Percentiles rank a stretch among this genome's conserved stretches.
phyloP scores from a whole-genome alignment of 1,284 basidiomycete species.

The Ceratobasidium theobromae region DNA sequence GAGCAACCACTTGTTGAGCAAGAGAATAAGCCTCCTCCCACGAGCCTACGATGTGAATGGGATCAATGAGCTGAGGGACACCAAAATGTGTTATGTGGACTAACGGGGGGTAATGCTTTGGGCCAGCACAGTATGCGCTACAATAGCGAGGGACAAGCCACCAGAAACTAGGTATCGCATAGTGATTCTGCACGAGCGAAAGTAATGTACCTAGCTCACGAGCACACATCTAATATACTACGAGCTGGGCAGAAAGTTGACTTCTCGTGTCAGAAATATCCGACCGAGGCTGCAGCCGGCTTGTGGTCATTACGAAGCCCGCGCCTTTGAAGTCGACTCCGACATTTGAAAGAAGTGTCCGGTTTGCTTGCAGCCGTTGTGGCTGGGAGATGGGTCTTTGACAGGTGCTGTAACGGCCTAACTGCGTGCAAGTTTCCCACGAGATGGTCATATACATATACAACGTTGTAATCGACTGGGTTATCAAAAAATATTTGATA shows the following conservation, averaged over 20 bases:
- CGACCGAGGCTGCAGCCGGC: no score
- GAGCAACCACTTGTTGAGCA: conserved; percentile 6
- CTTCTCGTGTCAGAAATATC: no score
- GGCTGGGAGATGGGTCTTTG: no score
- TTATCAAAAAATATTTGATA: no score
- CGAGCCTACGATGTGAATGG: no score
- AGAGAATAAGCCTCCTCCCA: conserved; percentile 27
- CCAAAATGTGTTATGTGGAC: neutral
- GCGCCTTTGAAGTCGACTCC: neutral
- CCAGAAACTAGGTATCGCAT: neutral
- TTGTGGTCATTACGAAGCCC: neutral
- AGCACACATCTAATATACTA: neutral
- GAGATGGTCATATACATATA: no score
- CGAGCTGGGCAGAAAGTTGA: neutral
- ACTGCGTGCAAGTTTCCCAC: no score
- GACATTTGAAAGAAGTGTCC: no score
- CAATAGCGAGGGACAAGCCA: conserved; percentile 2
- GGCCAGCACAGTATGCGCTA: neutral
- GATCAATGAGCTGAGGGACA: neutral
- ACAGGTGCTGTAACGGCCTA: no score
- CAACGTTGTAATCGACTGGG: no score
- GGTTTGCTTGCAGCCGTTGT: no score
- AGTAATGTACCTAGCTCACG: neutral
- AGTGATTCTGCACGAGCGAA: neutral
- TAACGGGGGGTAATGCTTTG: conserved; percentile 16